Conservation (phyloP, 1,284 basidiomycete genomes). For the Neonothopanus nambi region DNA sequence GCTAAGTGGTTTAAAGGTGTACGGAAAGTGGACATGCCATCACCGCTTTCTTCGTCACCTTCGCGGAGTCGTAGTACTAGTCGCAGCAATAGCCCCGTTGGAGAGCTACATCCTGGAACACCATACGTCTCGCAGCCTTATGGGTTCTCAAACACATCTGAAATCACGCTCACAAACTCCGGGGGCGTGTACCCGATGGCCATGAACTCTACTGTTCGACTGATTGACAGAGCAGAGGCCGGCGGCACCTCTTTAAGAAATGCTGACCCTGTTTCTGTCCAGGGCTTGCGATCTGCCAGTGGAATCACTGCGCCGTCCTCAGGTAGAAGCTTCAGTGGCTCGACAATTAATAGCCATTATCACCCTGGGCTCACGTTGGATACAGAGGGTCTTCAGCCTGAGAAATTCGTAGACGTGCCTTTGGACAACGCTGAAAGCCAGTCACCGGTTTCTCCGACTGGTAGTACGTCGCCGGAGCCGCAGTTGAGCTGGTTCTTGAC, state of each 20-base stretch:
- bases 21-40: not conserved
- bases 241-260: not conserved
- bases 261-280: not conserved
- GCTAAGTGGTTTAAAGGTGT: constrained; percentile 9
- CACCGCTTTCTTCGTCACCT: constrained; percentile 1
- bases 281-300: constrained; percentile 6
- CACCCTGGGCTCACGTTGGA: constrained; percentile 8
- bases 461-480: constrained; percentile 33
- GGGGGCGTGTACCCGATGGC: not conserved
- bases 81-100: not conserved
- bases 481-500: constrained; percentile 63
- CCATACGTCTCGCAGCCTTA: constrained; percentile 7
- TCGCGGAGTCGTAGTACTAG: not conserved
- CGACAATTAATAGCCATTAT: constrained; percentile 14
- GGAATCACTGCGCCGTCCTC: not conserved
- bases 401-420: constrained; percentile 5
- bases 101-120: constrained; percentile 4
- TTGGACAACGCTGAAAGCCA: not conserved
- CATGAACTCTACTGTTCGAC: constrained; percentile 11
- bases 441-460: constrained; percentile 1
- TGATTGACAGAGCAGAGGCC: constrained; percentile 2
- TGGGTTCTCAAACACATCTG: not conserved
- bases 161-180: constrained; percentile 5
- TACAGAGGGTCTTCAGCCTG: not conserved
- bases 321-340: constrained; percentile 15